These are phyloP conservation scores for Metschnikowia drakensbergensis DNA, from an alignment of 805 yeast species.

Conservation along the genomic window DNA sequence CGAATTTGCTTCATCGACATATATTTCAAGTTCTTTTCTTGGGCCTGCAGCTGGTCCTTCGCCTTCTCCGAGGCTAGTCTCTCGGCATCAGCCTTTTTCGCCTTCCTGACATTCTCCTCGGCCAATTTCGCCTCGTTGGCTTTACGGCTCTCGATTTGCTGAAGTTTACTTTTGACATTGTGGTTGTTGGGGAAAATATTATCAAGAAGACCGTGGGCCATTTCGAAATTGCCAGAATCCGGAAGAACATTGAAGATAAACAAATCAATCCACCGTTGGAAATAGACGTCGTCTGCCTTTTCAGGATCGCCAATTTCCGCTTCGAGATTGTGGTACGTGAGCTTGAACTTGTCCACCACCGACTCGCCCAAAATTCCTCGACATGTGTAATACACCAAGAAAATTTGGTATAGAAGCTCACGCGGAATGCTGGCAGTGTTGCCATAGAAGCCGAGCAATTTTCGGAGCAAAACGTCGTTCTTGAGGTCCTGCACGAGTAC, in stretches of 20 bases:
- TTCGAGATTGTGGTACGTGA: constrained; percentile 11
- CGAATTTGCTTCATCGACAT: constrained; percentile 29
- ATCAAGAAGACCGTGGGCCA: constrained; percentile 27
- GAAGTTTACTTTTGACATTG: constrained; percentile 13
- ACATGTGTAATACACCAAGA: constrained; percentile 29
- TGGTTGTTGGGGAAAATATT: constrained; percentile 4
- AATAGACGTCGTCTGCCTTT: constrained; percentile 14
- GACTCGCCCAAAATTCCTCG: constrained; percentile 11
- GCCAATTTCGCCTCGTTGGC: constrained; percentile 4
- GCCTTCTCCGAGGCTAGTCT: constrained; percentile 16
- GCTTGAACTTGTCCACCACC: constrained; percentile 12
- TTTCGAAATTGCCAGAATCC: constrained; percentile 23
- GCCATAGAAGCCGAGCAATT: constrained; percentile 21
- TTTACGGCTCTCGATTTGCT: constrained; percentile 10
- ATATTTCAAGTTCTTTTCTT: constrained; percentile 26
- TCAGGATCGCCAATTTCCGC: constrained; percentile 6
- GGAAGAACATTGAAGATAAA: constrained; percentile 36
- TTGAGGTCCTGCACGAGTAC: constrained; percentile 15
- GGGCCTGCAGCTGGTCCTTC: constrained; percentile 14
- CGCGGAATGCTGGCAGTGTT: constrained; percentile 24
- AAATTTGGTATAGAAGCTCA: constrained; percentile 32
- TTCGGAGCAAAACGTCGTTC: constrained; percentile 17
- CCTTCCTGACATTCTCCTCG: constrained; percentile 15
- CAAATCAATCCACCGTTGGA: constrained; percentile 28
- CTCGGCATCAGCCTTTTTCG: constrained; percentile 19